Evolutionary conservation across 192 early-diverging fungal genomes (phyloP).

Genomic region (Coemansia sp.): DNA sequence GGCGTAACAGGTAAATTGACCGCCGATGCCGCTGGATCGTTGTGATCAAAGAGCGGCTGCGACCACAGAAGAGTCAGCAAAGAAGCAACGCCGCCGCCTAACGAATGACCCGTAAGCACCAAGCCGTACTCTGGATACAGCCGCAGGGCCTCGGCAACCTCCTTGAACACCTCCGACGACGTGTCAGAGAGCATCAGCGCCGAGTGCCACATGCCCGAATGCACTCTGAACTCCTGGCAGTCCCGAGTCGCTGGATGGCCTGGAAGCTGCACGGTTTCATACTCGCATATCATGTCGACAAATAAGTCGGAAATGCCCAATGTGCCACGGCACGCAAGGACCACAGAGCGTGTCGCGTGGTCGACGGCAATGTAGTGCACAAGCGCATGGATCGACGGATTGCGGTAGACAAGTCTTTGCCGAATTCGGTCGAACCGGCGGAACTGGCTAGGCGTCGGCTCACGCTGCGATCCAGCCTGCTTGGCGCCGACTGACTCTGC

Average conservation of each 20-base stretch:
- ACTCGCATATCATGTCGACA: conserved; percentile 83
- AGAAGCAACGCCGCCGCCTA: conserved; percentile 86
- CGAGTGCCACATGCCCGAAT: conserved; percentile 85
- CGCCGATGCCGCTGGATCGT: neutral
- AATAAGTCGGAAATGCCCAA: conserved; percentile 84
- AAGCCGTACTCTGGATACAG: conserved; percentile 78
- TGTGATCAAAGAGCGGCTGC: conserved; percentile 35
- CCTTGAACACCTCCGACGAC: conserved; percentile 69
- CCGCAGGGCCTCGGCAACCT: conserved; percentile 70
- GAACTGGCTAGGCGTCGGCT: conserved; percentile 37
- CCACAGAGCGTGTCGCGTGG: conserved; percentile 71
- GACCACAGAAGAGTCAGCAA: conserved; percentile 78
- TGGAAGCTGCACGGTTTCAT: conserved; percentile 47
- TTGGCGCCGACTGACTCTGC: neutral
- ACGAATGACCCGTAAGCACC: conserved; percentile 83
- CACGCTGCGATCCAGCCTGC: neutral
- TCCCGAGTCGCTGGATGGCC: conserved; percentile 18
- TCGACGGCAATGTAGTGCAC: conserved; percentile 85
- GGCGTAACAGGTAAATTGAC: conserved; percentile 15
- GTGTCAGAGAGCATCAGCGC: conserved; percentile 70
- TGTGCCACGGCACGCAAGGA: conserved; percentile 86
- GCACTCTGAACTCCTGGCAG: conserved; percentile 59
- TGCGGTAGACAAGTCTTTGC: conserved; percentile 46
- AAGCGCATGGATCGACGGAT: conserved; percentile 68
- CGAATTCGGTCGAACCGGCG: conserved; percentile 46